Base-by-base conservation (phyloP, 1,284 basidiomycete species). In the Apiotrichum sp. region DNA sequence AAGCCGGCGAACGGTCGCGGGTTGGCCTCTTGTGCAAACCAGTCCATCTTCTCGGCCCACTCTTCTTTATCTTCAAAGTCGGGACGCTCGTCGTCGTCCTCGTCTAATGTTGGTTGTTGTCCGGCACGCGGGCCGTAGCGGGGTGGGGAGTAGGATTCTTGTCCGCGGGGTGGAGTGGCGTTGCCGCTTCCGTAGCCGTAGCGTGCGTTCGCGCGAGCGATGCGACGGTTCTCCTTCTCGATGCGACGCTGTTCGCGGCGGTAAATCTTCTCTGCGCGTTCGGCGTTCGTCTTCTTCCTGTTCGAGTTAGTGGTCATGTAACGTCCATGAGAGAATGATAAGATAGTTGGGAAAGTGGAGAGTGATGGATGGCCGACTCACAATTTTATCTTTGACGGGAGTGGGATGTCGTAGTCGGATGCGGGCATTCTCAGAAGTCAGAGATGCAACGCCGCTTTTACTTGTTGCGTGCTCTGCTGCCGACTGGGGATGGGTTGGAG, bases 261-360 rank as follows among this genome's bases (percentile, higher is more conserved):
- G 39, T 68, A 73, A 1, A 73, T 41, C 11, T 58, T 52, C 8
- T 56, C 44, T 1, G 69, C 71, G 29, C 53, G 64, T 9, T 71
- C 69, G 5, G 57, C 32, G 14, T 59, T 58, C 9, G 70, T 70
- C 44, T 65, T 63, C 53, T 73, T 73, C 34, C 71, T 73, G 38
- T 36, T 36, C 47, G 34, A 29, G 8, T 10, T 32, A 38, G n/a
- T 11, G 29, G 33, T 9, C 16, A 36, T 31, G 40, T 11, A 14
- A 50, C n/a, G 7, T n/a, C n/a, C n/a, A n/a, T n/a, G n/a, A n/a
- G n/a, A n/a, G n/a, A n/a, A n/a, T n/a, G n/a, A n/a, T n/a, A n/a
- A n/a, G n/a, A n/a, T n/a, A n/a, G n/a, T n/a, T n/a, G n/a, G n/a
- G n/a, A n/a, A n/a, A n/a, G n/a, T n/a, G n/a, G n/a, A n/a, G n/a